Evolutionary conservation across 352 stramenopile genomes (phyloP).

Genomic region (Phytopythium kandeliae): DNA sequence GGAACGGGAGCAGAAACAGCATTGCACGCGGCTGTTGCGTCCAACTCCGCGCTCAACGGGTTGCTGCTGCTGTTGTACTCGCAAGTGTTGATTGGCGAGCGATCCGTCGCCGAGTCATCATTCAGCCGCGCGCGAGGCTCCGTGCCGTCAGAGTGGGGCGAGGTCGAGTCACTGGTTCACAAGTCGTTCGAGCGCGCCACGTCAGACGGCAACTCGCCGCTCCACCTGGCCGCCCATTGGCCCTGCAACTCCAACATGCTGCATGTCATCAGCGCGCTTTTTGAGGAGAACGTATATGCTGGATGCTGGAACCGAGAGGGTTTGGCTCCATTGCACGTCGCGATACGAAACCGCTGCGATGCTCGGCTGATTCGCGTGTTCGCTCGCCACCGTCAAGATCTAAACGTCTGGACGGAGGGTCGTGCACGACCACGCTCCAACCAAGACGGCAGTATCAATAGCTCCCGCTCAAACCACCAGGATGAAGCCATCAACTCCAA

Average conservation of each 20-base stretch:
- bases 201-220: conserved; percentile 24
- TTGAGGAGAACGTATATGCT: conserved; percentile 34
- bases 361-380: conserved; percentile 40
- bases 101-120: not conserved
- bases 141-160: not conserved
- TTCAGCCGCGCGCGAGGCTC: not conserved
- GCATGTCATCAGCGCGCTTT: conserved; percentile 34
- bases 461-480: not conserved
- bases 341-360: conserved; percentile 35
- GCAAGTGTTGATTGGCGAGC: conserved; percentile 11
- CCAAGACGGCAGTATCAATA: not conserved
- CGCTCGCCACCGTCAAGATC: conserved; percentile 34
- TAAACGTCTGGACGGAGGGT: conserved; percentile 64
- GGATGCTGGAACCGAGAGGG: conserved; percentile 48
- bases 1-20: conserved; percentile 25
- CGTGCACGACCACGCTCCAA: conserved; percentile 7
- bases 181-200: conserved; percentile 8
- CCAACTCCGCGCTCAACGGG: conserved; percentile 30
- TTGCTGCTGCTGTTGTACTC: conserved; percentile 32
- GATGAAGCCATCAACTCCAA: not conserved
- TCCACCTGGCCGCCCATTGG: conserved; percentile 47
- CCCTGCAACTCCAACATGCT: conserved; percentile 29
- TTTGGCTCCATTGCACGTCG: conserved; percentile 47
- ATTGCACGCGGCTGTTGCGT: conserved; percentile 37
- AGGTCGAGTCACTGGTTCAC: conserved; percentile 1